Evolutionary conservation across 1,284 basidiomycete species (phyloP).

Genomic region (Hemileia vastatrix): DNA sequence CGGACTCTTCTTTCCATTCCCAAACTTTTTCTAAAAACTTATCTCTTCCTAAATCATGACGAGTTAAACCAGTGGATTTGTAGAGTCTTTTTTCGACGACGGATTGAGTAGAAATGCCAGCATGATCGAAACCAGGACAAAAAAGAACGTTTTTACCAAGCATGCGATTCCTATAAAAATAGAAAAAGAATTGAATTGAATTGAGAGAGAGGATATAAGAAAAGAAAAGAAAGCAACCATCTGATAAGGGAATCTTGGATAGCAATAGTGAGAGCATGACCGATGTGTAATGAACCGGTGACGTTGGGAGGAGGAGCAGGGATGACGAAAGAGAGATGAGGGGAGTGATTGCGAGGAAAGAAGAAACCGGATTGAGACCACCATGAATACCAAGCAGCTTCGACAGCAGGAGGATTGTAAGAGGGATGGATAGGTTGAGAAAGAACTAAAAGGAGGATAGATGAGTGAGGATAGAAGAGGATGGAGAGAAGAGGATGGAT

Average conservation of each 20-base stretch:
- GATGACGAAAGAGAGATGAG: conserved; percentile 61
- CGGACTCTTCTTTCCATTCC: conserved; percentile 94
- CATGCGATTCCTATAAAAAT: conserved; percentile 73
- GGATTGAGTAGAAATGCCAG: conserved; percentile 95
- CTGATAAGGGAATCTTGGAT: conserved; percentile 82
- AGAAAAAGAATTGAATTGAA: neutral
- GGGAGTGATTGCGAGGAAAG: conserved; percentile 56
- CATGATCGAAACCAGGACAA: conserved; percentile 94
- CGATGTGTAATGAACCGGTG: conserved; percentile 91
- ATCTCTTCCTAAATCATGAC: conserved; percentile 90
- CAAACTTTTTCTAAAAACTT: conserved; percentile 83
- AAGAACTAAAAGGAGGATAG: conserved; percentile 59
- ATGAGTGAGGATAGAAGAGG: too few relatives aligned
- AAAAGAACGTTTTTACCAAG: conserved; percentile 82
- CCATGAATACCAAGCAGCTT: conserved; percentile 98
- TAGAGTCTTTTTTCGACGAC: conserved; percentile 90
- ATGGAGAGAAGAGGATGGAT: too few relatives aligned
- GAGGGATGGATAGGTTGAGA: conserved; percentile 74
- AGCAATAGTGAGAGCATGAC: conserved; percentile 84
- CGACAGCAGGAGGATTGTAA: conserved; percentile 91
- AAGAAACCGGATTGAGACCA: conserved; percentile 88
- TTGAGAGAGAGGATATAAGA: neutral
- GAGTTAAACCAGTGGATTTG: conserved; percentile 70
- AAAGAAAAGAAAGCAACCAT: conserved; percentile 54
- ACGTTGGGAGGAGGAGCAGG: conserved; percentile 96